Conservation (phyloP, 169 alveolate species). For the Eimeria acervulina region DNA sequence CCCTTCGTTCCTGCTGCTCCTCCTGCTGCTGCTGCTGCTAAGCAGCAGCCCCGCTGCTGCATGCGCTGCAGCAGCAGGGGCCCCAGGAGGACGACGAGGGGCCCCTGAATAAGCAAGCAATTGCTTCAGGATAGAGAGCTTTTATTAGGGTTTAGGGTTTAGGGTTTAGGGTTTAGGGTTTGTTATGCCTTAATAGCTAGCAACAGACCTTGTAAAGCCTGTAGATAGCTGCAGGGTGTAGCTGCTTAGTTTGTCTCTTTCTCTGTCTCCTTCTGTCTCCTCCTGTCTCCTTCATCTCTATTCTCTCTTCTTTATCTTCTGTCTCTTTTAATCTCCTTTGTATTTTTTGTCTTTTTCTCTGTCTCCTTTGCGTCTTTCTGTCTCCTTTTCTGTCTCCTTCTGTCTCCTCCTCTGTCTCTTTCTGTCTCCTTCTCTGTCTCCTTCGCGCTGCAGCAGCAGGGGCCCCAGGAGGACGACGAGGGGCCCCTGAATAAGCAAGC, state of each 20-base stretch:
- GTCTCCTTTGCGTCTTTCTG: no score
- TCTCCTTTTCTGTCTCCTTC: no score
- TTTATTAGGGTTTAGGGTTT: not conserved
- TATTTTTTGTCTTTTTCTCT: not conserved
- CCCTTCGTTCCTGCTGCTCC: not conserved
- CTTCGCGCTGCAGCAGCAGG: not conserved
- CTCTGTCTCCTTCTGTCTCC: no score
- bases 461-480: not conserved
- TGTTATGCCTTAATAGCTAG: not conserved
- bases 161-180: not conserved
- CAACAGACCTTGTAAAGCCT: not conserved
- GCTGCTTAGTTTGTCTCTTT: no score
- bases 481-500: not conserved
- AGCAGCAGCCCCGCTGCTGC: not conserved
- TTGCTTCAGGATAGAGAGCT: no score
- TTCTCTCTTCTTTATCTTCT: no score
- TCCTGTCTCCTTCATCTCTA: no score
- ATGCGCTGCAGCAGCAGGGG: not conserved
- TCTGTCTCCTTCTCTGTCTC: no score
- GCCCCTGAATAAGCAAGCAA: not conserved
- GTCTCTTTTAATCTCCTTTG: no score
- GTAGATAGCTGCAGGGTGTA: no score
- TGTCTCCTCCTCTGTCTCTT: no score
- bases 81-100: not conserved
- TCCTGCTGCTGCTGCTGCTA: conserved; percentile 32